Percentiles rank a stretch among this genome's conserved stretches.
Conservation (phyloP, 1,284 basidiomycete species). For the Blastosporella zonata region DNA sequence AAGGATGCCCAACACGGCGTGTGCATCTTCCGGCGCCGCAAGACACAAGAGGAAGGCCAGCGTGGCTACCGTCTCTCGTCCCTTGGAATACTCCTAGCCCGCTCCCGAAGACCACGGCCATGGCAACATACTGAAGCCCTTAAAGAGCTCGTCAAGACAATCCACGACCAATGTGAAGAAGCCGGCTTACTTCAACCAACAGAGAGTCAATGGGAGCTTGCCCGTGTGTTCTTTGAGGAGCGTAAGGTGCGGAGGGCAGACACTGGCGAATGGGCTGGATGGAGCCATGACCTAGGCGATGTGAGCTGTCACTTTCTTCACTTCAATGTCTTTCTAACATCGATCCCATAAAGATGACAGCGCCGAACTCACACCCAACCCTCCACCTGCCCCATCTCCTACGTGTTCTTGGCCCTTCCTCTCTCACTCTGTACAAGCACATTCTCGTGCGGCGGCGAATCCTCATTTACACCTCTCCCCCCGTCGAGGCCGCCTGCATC, state of each 20-base stretch:
- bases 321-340: not conserved
- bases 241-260: slow-evolving; percentile 47
- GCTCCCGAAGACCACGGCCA: slow-evolving; percentile 59
- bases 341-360: slow-evolving; percentile 29
- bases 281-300: slow-evolving; percentile 60
- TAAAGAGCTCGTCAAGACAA: slow-evolving; percentile 51
- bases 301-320: slow-evolving; percentile 26
- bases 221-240: slow-evolving; percentile 61
- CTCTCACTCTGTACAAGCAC: slow-evolving; percentile 74
- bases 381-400: slow-evolving; percentile 66
- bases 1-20: slow-evolving; percentile 67
- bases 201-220: slow-evolving; percentile 63
- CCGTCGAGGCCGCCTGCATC: slow-evolving; percentile 73
- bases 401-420: slow-evolving; percentile 72
- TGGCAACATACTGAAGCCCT: slow-evolving; percentile 68
- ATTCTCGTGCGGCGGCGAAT: slow-evolving; percentile 68
- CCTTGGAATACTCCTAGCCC: slow-evolving; percentile 69
- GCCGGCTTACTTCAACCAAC: slow-evolving; percentile 46
- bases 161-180: slow-evolving; percentile 53
- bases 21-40: slow-evolving; percentile 64
- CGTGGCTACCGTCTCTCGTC: slow-evolving; percentile 77
- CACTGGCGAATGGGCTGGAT: slow-evolving; percentile 59
- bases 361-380: slow-evolving; percentile 44
- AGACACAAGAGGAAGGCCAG: slow-evolving; percentile 65
- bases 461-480: slow-evolving; percentile 72